phyloP scores from a whole-genome alignment of 192 early-diverging fungal genomes.

The Entomortierella beljakovae region DNA sequence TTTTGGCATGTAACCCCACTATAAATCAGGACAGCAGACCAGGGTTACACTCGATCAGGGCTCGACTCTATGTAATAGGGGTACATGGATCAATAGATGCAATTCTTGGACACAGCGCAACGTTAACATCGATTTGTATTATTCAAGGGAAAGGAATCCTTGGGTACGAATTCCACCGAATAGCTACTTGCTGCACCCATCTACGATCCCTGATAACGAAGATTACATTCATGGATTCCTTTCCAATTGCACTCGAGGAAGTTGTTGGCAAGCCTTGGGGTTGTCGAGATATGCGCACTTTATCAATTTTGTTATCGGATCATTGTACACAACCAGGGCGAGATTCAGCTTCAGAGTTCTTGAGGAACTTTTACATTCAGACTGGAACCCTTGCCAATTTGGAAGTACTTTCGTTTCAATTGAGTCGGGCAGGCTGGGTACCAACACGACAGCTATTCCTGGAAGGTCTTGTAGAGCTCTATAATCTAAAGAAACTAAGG shows the following conservation, averaged over 20 bases:
- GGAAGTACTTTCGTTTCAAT: slow-evolving; percentile 1
- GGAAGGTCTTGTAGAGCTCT: background rate
- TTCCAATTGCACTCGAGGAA: background rate
- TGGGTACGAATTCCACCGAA: background rate
- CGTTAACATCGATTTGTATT: background rate
- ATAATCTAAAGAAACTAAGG: background rate
- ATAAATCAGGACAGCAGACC: background rate
- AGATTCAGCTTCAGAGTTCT: background rate
- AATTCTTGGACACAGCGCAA: background rate
- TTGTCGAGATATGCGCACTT: background rate
- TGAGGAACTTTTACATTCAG: slow-evolving; percentile 5
- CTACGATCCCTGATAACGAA: background rate
- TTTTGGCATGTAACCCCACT: background rate
- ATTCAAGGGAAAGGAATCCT: slow-evolving; percentile 1
- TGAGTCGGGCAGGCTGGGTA: slow-evolving; percentile 2
- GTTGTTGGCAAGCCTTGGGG: background rate
- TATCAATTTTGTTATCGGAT: background rate
- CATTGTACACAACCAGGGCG: slow-evolving; percentile 1
- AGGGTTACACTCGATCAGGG: background rate
- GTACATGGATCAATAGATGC: background rate
- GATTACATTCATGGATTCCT: background rate
- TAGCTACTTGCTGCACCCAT: background rate
- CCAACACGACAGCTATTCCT: background rate
- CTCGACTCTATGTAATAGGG: background rate
- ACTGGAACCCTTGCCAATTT: background rate